Conservation (phyloP, 352 stramenopile species). For the Blastocystis sp. region DNA sequence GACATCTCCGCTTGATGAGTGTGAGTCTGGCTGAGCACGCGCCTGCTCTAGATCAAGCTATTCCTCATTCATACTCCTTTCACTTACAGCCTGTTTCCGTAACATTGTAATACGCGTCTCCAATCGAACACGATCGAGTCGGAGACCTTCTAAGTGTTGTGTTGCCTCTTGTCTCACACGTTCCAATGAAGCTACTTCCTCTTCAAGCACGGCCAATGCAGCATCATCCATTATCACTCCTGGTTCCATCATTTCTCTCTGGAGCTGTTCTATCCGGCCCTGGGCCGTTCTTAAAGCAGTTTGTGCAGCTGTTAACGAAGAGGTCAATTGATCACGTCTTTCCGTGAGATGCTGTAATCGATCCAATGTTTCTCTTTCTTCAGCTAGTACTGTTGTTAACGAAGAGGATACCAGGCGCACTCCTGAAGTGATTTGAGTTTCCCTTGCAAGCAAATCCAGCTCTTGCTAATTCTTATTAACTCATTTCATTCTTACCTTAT, state of each 20-base stretch:
- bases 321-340: not conserved
- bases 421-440: conserved; percentile 57
- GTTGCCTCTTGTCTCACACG: conserved; percentile 83
- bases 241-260: not conserved
- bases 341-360: conserved; percentile 27
- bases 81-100: conserved; percentile 5
- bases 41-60: conserved; percentile 55
- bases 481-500: not conserved
- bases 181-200: conserved; percentile 25
- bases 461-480: conserved; percentile 41
- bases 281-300: conserved; percentile 7
- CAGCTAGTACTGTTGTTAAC: not conserved
- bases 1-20: conserved; percentile 9
- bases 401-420: not conserved
- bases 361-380: conserved; percentile 19
- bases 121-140: conserved; percentile 68
- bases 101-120: conserved; percentile 71
- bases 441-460: conserved; percentile 36
- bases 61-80: not conserved
- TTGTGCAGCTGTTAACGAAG: not conserved
- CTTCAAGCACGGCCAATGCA: not conserved
- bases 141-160: conserved; percentile 71
- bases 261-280: not conserved
- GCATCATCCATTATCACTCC: not conserved
- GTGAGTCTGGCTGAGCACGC: not conserved